Conservation (phyloP, 208 protist genomes). For the Crithidia fasciculata region DNA sequence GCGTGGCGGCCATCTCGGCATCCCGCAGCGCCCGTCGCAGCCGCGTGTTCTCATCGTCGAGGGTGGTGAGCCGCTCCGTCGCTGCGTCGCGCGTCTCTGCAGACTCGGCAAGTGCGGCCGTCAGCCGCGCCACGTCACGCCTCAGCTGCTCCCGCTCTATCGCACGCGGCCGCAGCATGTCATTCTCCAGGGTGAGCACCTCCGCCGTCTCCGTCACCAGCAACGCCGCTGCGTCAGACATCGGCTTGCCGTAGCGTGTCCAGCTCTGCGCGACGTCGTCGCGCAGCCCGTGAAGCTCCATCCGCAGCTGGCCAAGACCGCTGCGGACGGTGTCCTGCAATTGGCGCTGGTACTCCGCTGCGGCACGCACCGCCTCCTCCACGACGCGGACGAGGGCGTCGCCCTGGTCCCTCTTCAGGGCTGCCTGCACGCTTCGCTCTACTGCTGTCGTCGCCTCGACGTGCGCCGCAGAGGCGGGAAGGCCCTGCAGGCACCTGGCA, state of each 20-base stretch:
- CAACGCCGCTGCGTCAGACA: conserved; percentile 26
- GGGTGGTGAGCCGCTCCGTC: conserved; percentile 14
- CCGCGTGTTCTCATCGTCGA: conserved; percentile 32
- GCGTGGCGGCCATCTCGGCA: conserved; percentile 28
- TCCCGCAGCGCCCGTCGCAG: conserved; percentile 49
- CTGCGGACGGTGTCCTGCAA: conserved; percentile 77
- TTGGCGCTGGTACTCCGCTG: conserved; percentile 29
- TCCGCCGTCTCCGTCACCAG: conserved; percentile 26
- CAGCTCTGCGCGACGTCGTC: conserved; percentile 71
- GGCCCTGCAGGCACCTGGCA: conserved; percentile 12
- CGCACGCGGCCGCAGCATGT: conserved; percentile 47
- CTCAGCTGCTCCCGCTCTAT: conserved; percentile 44
- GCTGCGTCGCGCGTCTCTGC: conserved; percentile 19
- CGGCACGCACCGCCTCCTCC: conserved; percentile 18
- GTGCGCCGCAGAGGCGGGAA: conserved; percentile 2
- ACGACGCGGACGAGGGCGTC: conserved; percentile 37
- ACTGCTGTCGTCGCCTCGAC: conserved; percentile 14
- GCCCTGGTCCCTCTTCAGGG: conserved; percentile 55
- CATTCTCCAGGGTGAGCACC: conserved; percentile 39
- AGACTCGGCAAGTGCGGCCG: conserved; percentile 19
- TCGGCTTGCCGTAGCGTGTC: conserved; percentile 48
- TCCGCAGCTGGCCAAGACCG: conserved; percentile 58
- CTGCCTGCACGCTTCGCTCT: conserved; percentile 42
- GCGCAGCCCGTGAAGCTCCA: conserved; percentile 54
- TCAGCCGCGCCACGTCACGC: conserved; percentile 36